Evolutionary conservation across 768 basidiomycete species (phyloP), one percentile per base, ranked within the genome.

Genomic region (Agaricus subrufescens): DNA sequence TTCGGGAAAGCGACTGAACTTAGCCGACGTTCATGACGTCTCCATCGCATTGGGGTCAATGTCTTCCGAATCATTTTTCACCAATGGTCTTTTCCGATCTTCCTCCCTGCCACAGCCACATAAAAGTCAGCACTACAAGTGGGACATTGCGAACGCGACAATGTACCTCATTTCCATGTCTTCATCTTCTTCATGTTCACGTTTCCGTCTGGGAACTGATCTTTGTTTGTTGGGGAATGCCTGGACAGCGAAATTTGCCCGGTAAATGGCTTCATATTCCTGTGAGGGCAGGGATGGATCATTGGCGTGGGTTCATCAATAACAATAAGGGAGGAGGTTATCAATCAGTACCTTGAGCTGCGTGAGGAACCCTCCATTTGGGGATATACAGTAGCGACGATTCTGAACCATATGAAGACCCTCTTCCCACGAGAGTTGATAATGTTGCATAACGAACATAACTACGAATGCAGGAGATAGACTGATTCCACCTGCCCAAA

Each of bases 251-350:
- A 82, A 74, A 54, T 75, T 82, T 8, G 94, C 94, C 63, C 82
- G 85, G 67, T 94, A 91, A 65, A 96, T 96, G 3, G 92, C 89
- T 69, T 95, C 91, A 61, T 94, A 96, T 74, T 94, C 94, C 92
- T 94, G 46, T 12, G 30, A 45, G 26, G 43, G 4, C 40, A 40
- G 47, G 14, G 23, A 39, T 30, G 42, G 19, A 19, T 19, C 19
- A 19, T 19, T 19, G 19, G 19, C 19, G 19, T 19, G 19, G 19
- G 19, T 31, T 11, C 8, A 29, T 34, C 11, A 40, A 23, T 27
- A n/a, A 14, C 19, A 2, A 19, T 15, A 1, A 9, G 26, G 26
- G 29, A 25, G 34, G 37, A 14, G 15, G 38, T 58, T 27, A 29
- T 7, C 15, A 26, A 42, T 25, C 61, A 73, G 27, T 55, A 88